Conservation (phyloP, 306 rosid genomes). For the Vigna mungo region DNA sequence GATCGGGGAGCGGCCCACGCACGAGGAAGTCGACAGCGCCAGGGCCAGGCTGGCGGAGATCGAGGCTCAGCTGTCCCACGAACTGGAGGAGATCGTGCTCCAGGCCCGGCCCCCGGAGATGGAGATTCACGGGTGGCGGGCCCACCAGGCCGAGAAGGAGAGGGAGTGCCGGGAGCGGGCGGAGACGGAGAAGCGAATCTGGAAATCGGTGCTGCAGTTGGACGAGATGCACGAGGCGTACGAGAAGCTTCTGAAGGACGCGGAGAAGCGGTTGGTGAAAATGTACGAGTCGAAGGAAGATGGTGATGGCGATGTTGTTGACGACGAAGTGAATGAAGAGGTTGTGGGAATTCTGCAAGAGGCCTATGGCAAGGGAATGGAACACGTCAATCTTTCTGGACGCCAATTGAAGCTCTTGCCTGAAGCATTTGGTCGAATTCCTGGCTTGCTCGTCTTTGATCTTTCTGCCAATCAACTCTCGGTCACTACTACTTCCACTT, state of each 20-base stretch:
- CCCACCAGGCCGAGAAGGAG: slow-evolving; percentile 68
- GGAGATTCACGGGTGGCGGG: slow-evolving; percentile 69
- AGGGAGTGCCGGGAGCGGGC: slow-evolving; percentile 57
- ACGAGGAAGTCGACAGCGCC: slow-evolving; percentile 76
- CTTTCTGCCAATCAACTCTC: slow-evolving; percentile 73
- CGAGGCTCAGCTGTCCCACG: slow-evolving; percentile 61
- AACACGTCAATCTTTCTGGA: slow-evolving; percentile 63
- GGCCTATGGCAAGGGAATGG: slow-evolving; percentile 69
- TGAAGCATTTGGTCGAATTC: slow-evolving; percentile 80
- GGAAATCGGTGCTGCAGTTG: slow-evolving; percentile 67
- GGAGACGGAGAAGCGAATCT: slow-evolving; percentile 65
- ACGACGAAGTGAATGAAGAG: slow-evolving; percentile 67
- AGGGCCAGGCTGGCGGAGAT: slow-evolving; percentile 57
- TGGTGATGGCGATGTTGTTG: slow-evolving; percentile 1
- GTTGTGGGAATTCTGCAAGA: slow-evolving; percentile 82
- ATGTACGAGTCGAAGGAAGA: slow-evolving; percentile 67
- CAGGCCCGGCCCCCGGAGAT: slow-evolving; percentile 70
- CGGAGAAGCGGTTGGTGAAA: slow-evolving; percentile 72
- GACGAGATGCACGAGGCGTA: slow-evolving; percentile 89
- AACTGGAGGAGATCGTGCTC: slow-evolving; percentile 69
- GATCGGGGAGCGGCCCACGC: slow-evolving; percentile 85
- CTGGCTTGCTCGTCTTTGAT: slow-evolving; percentile 66
- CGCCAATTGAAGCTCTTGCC: slow-evolving; percentile 70
- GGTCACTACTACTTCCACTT: slow-evolving; percentile 42
- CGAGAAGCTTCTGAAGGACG: slow-evolving; percentile 77